Percentiles rank a stretch among this genome's conserved stretches.
phyloP scores from a whole-genome alignment of 805 yeast species.

The Yamadazyma sp. region DNA sequence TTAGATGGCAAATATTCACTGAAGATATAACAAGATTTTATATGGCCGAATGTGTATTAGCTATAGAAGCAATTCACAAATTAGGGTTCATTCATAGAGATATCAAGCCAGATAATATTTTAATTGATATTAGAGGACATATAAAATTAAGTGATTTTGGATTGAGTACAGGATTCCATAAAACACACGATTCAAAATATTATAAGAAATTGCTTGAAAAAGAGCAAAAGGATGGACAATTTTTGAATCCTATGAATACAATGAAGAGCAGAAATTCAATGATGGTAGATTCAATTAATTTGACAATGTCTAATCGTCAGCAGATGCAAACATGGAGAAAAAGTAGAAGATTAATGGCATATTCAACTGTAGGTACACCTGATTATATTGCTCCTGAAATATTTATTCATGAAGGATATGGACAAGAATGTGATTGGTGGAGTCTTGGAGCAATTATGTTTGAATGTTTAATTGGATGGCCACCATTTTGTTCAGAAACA shows the following conservation, averaged over 20 bases:
- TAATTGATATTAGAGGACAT: constrained; percentile 76
- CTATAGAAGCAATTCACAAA: constrained; percentile 91
- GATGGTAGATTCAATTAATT: constrained; percentile 90
- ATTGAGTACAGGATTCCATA: constrained; percentile 84
- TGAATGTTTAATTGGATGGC: constrained; percentile 96
- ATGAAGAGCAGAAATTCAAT: constrained; percentile 63
- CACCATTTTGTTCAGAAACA: constrained; percentile 92
- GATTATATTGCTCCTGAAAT: constrained; percentile 96
- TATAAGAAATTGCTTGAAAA: constrained; percentile 75
- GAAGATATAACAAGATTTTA: constrained; percentile 92
- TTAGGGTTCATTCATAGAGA: constrained; percentile 95
- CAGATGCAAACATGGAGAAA: constrained; percentile 97
- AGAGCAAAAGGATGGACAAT: constrained; percentile 27
- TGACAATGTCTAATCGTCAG: constrained; percentile 92
- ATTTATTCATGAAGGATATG: constrained; percentile 88
- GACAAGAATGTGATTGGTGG: constrained; percentile 99
- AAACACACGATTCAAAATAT: constrained; percentile 87
- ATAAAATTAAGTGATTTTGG: constrained; percentile 75
- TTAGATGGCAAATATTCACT: constrained; percentile 89
- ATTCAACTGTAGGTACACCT: constrained; percentile 95
- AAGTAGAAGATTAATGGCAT: constrained; percentile 88
- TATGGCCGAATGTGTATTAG: constrained; percentile 94
- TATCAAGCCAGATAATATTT: constrained; percentile 94
- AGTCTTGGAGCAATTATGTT: constrained; percentile 94
- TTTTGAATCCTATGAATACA: constrained; percentile 9